A percentile compares a stretch with the other conserved stretches of the same genome.
Evolutionary conservation across 768 basidiomycete species (phyloP).

Genomic region (Phaffia tasmanica): DNA sequence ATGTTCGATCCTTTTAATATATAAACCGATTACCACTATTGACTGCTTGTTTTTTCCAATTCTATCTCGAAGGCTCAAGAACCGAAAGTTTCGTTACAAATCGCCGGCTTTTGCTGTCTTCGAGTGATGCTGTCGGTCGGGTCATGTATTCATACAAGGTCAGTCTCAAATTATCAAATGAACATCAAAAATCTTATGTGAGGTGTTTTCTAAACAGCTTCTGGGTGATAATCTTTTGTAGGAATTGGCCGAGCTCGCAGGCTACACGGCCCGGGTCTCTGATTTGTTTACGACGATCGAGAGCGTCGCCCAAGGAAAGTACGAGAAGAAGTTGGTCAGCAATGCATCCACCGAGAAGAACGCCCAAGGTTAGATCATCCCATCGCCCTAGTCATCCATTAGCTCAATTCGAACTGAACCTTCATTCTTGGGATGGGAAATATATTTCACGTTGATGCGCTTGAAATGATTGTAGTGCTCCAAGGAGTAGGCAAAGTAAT

Average conservation of each 20-base stretch:
- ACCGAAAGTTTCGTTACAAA: constrained; percentile 88
- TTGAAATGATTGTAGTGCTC: constrained; percentile 48
- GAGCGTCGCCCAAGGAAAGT: constrained; percentile 70
- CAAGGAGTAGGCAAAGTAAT: constrained; percentile 65
- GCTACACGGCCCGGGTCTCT: constrained; percentile 85
- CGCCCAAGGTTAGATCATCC: constrained; percentile 50
- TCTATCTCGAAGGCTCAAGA: constrained; percentile 5
- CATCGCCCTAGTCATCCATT: not conserved
- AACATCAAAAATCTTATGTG: not conserved
- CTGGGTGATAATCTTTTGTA: constrained; percentile 25
- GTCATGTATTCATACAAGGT: constrained; percentile 94
- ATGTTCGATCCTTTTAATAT: not conserved
- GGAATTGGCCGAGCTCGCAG: constrained; percentile 87
- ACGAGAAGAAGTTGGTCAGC: constrained; percentile 75
- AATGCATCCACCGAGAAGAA: constrained; percentile 63
- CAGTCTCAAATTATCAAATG: not conserved
- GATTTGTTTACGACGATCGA: constrained; percentile 81
- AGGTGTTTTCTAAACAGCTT: not conserved
- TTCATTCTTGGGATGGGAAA: not conserved
- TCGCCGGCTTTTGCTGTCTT: constrained; percentile 71
- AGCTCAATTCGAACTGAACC: too few species aligned
- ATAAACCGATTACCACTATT: not conserved
- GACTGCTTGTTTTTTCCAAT: not conserved
- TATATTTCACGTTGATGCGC: constrained; percentile 12
- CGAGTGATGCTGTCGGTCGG: constrained; percentile 79